Conservation (phyloP, 345 rosid genomes). For the Arabidopsis arenosa region DNA sequence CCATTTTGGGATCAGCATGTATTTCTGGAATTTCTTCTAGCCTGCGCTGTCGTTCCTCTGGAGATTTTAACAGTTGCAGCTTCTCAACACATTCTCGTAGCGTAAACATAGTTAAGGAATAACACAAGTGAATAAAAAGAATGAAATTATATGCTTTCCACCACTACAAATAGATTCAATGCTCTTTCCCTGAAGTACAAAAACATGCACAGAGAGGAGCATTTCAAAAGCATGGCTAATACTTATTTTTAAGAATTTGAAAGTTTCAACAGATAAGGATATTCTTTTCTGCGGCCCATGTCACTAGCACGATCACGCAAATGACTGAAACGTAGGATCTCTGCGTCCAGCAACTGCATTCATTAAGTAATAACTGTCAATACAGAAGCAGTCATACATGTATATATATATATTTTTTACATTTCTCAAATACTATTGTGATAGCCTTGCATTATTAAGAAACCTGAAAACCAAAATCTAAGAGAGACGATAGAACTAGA, state of each 20-base stretch:
- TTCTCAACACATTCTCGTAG: conserved; percentile 99
- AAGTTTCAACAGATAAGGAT: conserved; percentile 65
- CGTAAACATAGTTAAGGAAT: conserved; percentile 75
- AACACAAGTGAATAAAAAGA: conserved; percentile 15
- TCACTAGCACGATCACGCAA: conserved; percentile 99
- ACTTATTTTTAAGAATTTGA: conserved; percentile 12
- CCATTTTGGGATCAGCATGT: conserved; percentile 97
- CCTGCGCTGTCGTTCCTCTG: conserved; percentile 93
- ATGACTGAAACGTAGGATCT: conserved; percentile 84
- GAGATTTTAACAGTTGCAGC: conserved; percentile 88
- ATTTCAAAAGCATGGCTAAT: conserved; percentile 10
- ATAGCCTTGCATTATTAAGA: conserved; percentile 6
- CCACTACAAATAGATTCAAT: conserved; percentile 12
- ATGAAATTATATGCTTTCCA: conserved; percentile 4
- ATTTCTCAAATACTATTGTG: not conserved
- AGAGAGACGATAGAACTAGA: conserved; percentile 28
- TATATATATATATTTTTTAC: not conserved
- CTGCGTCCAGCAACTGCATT: conserved; percentile 88
- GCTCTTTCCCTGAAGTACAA: conserved; percentile 22
- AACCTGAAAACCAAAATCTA: conserved; percentile 12
- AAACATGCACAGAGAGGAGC: conserved; percentile 27
- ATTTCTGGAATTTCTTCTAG: conserved; percentile 95
- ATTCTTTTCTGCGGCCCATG: conserved; percentile 90
- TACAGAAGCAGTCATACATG: not conserved
- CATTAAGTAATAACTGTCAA: conserved; percentile 27